Evolutionary conservation across 345 rosid species (phyloP).

Genomic region (Populus deltoides): DNA sequence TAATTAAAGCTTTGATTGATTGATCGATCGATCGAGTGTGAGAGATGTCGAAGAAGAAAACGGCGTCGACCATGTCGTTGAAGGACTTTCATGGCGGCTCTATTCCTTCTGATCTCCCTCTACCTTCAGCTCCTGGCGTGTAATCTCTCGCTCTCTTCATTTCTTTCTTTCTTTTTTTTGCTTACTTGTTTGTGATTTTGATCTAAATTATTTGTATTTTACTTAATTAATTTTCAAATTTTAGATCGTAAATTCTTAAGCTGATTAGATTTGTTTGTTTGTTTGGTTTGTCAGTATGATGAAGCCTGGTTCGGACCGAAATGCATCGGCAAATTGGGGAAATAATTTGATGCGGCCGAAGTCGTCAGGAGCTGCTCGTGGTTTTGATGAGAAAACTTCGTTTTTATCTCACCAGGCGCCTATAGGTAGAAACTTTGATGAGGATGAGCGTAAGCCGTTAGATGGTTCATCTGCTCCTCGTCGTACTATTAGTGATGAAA

Average conservation of each 20-base stretch:
- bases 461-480: slow-evolving; percentile 5
- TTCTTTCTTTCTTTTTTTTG: neutral
- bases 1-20: neutral
- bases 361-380: slow-evolving; percentile 16
- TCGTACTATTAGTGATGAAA: slow-evolving; percentile 15
- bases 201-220: neutral
- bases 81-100: slow-evolving; percentile 36
- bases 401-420: slow-evolving; percentile 18
- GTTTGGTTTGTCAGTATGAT: slow-evolving; percentile 5
- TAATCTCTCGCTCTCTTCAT: slow-evolving; percentile 2
- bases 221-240: neutral
- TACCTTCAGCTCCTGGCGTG: slow-evolving; percentile 33
- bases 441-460: slow-evolving; percentile 29
- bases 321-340: slow-evolving; percentile 6
- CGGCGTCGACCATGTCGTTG: slow-evolving; percentile 23
- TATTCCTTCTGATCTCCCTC: slow-evolving; percentile 29
- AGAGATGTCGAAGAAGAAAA: slow-evolving; percentile 32
- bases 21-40: neutral
- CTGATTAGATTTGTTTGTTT: neutral
- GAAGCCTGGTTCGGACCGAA: slow-evolving; percentile 20
- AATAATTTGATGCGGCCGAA: slow-evolving; percentile 19
- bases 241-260: neutral
- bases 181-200: neutral
- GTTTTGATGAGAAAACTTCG: slow-evolving; percentile 23
- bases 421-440: slow-evolving; percentile 30